Evolutionary conservation across 1,284 basidiomycete species (phyloP), one percentile per base, ranked within the genome.

Genomic region (Blastosporella zonata): DNA sequence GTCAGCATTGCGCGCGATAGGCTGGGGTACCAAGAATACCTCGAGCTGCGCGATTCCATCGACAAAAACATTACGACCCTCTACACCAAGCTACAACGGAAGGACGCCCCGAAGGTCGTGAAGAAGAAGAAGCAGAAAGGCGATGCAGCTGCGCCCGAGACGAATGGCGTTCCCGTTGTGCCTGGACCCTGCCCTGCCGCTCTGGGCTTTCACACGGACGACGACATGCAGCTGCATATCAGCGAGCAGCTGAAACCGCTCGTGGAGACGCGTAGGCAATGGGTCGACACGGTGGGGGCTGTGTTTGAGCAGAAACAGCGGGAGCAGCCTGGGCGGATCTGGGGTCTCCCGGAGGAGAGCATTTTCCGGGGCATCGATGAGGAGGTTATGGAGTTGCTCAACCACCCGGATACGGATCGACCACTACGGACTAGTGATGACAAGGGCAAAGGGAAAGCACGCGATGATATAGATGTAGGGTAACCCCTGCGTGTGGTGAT

Each of bases 11-110:
- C 93, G n/a, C 83, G 84, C 55, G 89, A 93, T 58, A 81, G 94
- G 15, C 78, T 98, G 39, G 93, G 86, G 2, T 92, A 91, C 64
- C 90, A 93, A 62, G 93, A 96, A 60, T 96, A 93, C 67, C 69
- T 90, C 53, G 84, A 88, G 25, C 66, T 81, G 4, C 80, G 90
- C 13, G 92, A 94, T 50, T 77, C 84, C 3, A 75, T 95, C 37
- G 93, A 96, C 71, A 87, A 84, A 70, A 84, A 84, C 58, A 89
- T 96, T 59, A 67, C 74, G 35, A 75, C 74, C n/a, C 70, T 83
- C 18, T 89, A 83, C 59, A 63, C 78, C 31, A 89, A 87, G 63
- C 75, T 89, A 52, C 84, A 87, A 72, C 86, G 84, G 73, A 84
- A 86, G 63, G 82, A 86, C 48, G 74, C 67, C 2, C 82, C 84